Percentiles rank a stretch among this genome's conserved stretches.
These are phyloP conservation scores for Goffeauzyma gilvescens DNA, from an alignment of 768 basidiomycete genomes.

Conservation along the genomic window DNA sequence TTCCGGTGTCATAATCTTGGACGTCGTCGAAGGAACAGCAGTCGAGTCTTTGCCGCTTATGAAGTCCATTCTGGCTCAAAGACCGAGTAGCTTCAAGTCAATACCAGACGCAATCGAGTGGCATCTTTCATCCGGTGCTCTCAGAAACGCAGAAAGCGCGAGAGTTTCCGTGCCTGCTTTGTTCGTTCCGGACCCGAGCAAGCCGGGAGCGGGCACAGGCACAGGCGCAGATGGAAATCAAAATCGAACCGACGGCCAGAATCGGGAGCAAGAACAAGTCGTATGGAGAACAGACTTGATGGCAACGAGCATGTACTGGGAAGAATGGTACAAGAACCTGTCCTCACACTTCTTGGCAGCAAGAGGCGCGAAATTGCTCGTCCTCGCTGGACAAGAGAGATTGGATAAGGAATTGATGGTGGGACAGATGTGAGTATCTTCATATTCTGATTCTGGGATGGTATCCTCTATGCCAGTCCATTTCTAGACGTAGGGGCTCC, in stretches of 20 bases:
- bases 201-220: too few species aligned
- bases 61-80: slow-evolving; percentile 64
- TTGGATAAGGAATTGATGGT: slow-evolving; percentile 88
- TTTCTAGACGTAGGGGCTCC: neutral
- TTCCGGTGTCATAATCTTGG: slow-evolving; percentile 59
- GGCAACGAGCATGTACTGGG: slow-evolving; percentile 76
- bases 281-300: slow-evolving; percentile 66
- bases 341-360: slow-evolving; percentile 59
- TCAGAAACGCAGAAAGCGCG: slow-evolving; percentile 63
- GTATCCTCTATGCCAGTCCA: neutral
- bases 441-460: neutral
- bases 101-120: slow-evolving; percentile 76
- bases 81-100: slow-evolving; percentile 68
- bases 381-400: slow-evolving; percentile 80
- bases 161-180: slow-evolving; percentile 73
- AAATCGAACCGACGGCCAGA: slow-evolving; percentile 19
- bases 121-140: slow-evolving; percentile 69
- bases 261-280: too few species aligned
- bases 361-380: slow-evolving; percentile 62
- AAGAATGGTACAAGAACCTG: slow-evolving; percentile 75
- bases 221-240: too few species aligned
- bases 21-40: slow-evolving; percentile 69
- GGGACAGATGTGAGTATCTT: slow-evolving; percentile 66
- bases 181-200: slow-evolving; percentile 37
- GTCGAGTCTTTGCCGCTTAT: slow-evolving; percentile 84